Base-by-base conservation (phyloP, 148 eudicot species). In the Arctostaphylos glauca region DNA sequence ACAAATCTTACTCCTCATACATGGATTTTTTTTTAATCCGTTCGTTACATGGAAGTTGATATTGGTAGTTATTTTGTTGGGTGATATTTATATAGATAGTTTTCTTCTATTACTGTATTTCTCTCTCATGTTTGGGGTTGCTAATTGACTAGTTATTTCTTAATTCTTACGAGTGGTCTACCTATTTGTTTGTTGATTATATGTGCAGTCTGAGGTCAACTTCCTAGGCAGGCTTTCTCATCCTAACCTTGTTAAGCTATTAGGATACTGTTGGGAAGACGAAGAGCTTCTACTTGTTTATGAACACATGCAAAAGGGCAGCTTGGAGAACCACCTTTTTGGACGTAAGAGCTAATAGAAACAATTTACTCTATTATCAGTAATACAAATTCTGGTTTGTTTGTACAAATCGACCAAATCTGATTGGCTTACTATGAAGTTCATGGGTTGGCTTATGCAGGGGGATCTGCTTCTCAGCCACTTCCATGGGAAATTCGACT, bases 191-290 rank as follows among this genome's bases (percentile, higher is more conserved):
- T 80, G 19, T 74, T 77, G 8, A 50, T 18, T 16, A 54, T 56
- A 52, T 79, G 23, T 64, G 87, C 91, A 95, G 98, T 86, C 97
- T 21, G 98, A 95, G 85, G 90, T 95, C 66, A 87, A 95, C 76
- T 95, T 95, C 85, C 85, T 93, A 5, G 98, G 98, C 84, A 92
- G 92, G 77, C 92, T 92, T 74, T 95, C 97, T 62, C 98, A 95
- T 87, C 97, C 93, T 9, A 95, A 95, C 84, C 88, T 95, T 74
- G 98, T 95, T 13, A 95, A 87, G 88, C 88, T 95, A 50, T 86
- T 95, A 83, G 94, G 98, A 10, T 95, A 93, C 86, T 93, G 96
- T 75, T 92, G 88, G 91, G 98, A 95, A 72, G 94, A 91, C n/a
- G 70, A 78, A 68, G 98, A 95, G 84, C 86, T 95, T 47, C 89